These are phyloP conservation scores for Solanum chaucha DNA, from an alignment of 257 asterid species.

Conservation along the genomic window DNA sequence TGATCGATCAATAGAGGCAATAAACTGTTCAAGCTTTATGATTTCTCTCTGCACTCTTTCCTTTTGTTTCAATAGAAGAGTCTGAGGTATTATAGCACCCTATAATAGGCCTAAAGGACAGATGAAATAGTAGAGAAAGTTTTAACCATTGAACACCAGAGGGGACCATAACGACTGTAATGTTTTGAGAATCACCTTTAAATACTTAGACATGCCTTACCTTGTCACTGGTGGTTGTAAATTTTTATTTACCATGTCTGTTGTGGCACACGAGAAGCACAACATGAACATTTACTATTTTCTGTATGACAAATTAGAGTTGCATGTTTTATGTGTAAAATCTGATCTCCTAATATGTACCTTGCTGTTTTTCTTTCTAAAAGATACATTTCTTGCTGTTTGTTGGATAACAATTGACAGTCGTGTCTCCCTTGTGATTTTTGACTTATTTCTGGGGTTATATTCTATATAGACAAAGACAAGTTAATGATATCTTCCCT, in stretches of 20 bases:
- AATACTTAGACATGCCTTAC: neutral
- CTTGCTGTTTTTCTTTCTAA: neutral
- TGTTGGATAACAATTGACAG: neutral
- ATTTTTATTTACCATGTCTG: neutral
- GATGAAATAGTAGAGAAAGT: neutral
- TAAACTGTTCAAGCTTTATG: neutral
- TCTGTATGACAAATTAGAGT: neutral
- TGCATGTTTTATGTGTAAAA: neutral
- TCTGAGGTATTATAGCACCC: neutral
- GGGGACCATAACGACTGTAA: neutral
- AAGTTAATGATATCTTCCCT: neutral
- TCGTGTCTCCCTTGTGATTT: neutral
- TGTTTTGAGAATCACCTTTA: neutral
- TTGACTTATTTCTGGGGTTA: neutral
- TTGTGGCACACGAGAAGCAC: neutral
- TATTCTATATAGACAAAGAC: neutral
- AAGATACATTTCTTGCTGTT: neutral
- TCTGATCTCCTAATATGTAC: neutral
- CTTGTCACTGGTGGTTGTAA: neutral
- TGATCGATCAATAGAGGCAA: neutral
- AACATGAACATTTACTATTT: neutral
- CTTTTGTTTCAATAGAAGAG: neutral
- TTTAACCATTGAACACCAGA: neutral
- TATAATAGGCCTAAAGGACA: neutral
- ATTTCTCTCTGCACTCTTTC: neutral